phyloP scores from a whole-genome alignment of 2,329 filamentous ascomycete species.

The Ophiocordyceps camponoti-rufipedis region DNA sequence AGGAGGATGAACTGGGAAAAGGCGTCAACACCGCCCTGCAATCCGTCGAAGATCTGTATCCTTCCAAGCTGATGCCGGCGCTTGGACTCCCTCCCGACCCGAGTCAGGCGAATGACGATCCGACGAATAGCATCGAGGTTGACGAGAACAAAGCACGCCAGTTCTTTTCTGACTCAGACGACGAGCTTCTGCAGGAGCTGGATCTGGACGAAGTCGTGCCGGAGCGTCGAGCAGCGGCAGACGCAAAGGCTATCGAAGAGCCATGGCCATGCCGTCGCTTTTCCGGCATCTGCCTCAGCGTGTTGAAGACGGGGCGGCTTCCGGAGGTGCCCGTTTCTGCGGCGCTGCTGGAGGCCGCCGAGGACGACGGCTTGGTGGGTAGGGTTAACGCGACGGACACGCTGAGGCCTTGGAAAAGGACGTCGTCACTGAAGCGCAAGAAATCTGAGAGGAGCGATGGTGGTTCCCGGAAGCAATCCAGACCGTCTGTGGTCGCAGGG shows the following conservation, averaged over 20 bases:
- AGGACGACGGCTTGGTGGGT: conserved; percentile 15
- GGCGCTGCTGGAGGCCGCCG: conserved; percentile 21
- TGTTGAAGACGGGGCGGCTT: conserved; percentile 17
- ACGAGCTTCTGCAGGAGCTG: conserved; percentile 22
- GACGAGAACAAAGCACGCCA: conserved; percentile 42
- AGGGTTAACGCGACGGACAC: conserved; percentile 5
- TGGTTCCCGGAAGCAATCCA: conserved; percentile 1
- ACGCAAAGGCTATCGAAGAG: not conserved
- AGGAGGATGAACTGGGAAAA: conserved; percentile 30
- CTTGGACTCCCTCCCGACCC: conserved; percentile 28
- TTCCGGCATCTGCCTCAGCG: conserved; percentile 23
- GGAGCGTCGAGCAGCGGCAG: not conserved
- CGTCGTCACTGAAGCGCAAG: conserved; percentile 1
- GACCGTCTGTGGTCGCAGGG: not conserved
- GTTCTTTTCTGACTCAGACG: conserved; percentile 32
- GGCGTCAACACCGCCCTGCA: conserved; percentile 60
- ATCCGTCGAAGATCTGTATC: conserved; percentile 76
- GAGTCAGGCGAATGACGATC: conserved; percentile 9
- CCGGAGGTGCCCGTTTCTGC: conserved; percentile 18
- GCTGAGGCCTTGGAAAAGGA: conserved; percentile 11
- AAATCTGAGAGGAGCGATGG: not conserved
- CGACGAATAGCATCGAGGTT: conserved; percentile 34
- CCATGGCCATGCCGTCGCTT: not conserved
- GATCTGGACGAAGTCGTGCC: conserved; percentile 1
- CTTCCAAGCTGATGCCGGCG: conserved; percentile 37